Base-by-base conservation (phyloP, 257 asterid genomes). In the Solanum phureja region DNA sequence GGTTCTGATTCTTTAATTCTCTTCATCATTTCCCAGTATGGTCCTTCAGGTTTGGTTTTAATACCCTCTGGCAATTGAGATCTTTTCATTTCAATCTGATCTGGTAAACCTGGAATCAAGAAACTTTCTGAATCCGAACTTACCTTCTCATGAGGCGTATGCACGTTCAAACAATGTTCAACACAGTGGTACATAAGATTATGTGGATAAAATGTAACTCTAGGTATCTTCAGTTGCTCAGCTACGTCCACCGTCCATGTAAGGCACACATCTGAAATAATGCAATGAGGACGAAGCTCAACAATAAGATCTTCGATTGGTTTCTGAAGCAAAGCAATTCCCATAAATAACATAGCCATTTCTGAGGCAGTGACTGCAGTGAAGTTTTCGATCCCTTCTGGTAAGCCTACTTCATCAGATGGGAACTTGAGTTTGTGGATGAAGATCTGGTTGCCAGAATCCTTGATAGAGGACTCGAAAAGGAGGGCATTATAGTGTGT, bases 191-290 rank as follows among this genome's bases (percentile, higher is more conserved):
- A 79, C 31, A 88, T 38, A 42, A 84, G 42, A 46, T 83, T 86
- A 62, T 42, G 40, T 79, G 87, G 83, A 33, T 87, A 46, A 33
- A 89, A 91, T n/a, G 85, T n/a, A 8, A 88, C 14, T 66, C 91
- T 88, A 2, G 90, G 89, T 71, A 89, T 88, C 34, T 89, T 86
- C 52, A 89, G 35, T 69, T 23, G 19, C n/a, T 85, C 88, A 7
- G 91, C 89, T 1, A 89, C 56, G 12, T 87, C 90, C 23, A 87
- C 83, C 4, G 90, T 90, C 93, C 91, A 91, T 7, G 89, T 90
- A 69, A 73, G 87, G 68, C 88, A 79, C 87, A 87, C 27, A 69
- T 91, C 93, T 4, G 93, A 86, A 42, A 89, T 33, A 8, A 91
- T 87, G 38, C 90, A 87, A 35, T 87, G 79, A 8, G 91, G 93